Evolutionary conservation across 2,329 filamentous ascomycete genomes (phyloP), one percentile per base, ranked within the genome.

Genomic region (Cercospora nicotianae): DNA sequence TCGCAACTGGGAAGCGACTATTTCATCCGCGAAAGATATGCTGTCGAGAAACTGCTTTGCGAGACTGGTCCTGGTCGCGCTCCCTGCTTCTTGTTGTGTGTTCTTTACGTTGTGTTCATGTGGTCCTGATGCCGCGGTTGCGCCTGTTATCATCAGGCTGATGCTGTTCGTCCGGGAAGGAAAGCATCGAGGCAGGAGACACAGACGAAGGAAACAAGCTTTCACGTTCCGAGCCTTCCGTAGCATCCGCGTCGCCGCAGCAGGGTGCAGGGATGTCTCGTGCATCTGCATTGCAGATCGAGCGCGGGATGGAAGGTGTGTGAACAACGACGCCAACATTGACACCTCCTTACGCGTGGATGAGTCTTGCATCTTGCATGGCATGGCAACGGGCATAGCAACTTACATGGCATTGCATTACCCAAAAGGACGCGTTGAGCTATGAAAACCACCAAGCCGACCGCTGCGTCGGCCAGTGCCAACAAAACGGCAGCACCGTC

Each of bases 271-370:
- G 36, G 36, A 42, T 42, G 16, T n/a, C 36, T 42, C 36, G 36
- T n/a, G 36, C 36, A 42, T 42, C 36, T 42, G 36, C 36, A 42
- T n/a, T 42, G 36, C 36, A 42, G 36, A 42, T 42, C 36, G 36
- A 42, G 36, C 36, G 36, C 36, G 36, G 36, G 36, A 42, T n/a
- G 36, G 36, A 42, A 70, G 70, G 16, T 69, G 64, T 8, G 66
- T 63, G 20, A 67, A 67, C 26, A 65, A 66, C 26, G 69, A 69
- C 16, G 70, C 69, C 16, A 61, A 48, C 36, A 73, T 64, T 36
- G 48, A 31, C 36, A 73, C 67, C 51, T 72, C 69, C 36, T 42
- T 42, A 42, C 3, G 16, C 36, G 36, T 42, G 36, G 36, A 42
- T 42, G 16, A 42, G 36, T 42, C 36, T 42, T 42, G 36, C 36